Percentiles rank a stretch among this genome's conserved stretches.
phyloP scores from a whole-genome alignment of 2,329 filamentous ascomycete species.

The Aspergillus clavatus region DNA sequence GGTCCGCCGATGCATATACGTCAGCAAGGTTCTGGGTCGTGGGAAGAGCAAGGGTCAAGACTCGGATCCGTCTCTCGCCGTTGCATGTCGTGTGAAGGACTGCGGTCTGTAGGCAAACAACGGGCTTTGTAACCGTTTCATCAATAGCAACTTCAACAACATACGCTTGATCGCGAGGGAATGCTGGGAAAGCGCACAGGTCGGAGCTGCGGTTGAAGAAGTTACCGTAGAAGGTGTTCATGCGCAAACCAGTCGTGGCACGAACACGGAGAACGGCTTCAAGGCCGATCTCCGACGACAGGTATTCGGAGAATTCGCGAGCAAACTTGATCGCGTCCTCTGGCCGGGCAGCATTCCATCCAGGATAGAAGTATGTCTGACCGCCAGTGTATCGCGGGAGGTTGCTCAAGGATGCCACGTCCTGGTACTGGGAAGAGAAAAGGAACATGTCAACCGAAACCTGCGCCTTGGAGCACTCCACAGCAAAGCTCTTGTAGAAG shows the following conservation, averaged over 20 bases:
- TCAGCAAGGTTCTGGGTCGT: slow-evolving; percentile 88
- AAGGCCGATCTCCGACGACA: slow-evolving; percentile 93
- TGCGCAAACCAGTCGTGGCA: slow-evolving; percentile 87
- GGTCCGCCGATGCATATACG: slow-evolving; percentile 90
- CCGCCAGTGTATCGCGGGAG: slow-evolving; percentile 93
- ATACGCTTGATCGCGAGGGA: slow-evolving; percentile 94
- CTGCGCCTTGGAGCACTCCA: slow-evolving; percentile 98
- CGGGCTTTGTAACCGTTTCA: slow-evolving; percentile 84
- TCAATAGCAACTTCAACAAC: slow-evolving; percentile 98
- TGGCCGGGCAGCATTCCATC: slow-evolving; percentile 88
- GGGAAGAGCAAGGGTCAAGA: slow-evolving; percentile 86
- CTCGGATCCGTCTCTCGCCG: slow-evolving; percentile 88
- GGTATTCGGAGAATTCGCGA: slow-evolving; percentile 89
- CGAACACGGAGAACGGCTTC: slow-evolving; percentile 94
- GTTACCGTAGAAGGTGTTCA: slow-evolving; percentile 98
- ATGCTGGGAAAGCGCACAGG: slow-evolving; percentile 94
- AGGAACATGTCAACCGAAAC: slow-evolving; percentile 98
- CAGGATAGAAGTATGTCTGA: slow-evolving; percentile 97
- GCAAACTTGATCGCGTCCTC: slow-evolving; percentile 99
- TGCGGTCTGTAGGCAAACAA: slow-evolving; percentile 88
- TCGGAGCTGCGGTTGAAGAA: slow-evolving; percentile 99
- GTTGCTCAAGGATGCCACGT: slow-evolving; percentile 93
- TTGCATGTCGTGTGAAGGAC: slow-evolving; percentile 98
- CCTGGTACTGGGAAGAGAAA: slow-evolving; percentile 93
- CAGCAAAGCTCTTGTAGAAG: slow-evolving; percentile 98